These are phyloP conservation scores for Micromonas commoda DNA, from an alignment of 139 green algal genomes.

Conservation along the genomic window DNA sequence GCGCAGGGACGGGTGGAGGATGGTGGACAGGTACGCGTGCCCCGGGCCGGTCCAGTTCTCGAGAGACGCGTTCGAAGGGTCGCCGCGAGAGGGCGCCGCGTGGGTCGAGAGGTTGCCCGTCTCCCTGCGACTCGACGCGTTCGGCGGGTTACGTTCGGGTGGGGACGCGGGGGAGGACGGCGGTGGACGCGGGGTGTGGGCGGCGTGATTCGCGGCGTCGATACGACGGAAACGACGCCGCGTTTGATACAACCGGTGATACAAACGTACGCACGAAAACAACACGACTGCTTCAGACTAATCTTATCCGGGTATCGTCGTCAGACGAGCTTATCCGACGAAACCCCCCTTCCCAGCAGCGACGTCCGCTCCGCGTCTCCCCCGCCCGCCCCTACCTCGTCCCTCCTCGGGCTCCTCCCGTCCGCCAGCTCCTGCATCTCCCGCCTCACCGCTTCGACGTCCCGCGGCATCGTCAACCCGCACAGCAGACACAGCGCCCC, in stretches of 20 bases:
- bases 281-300: too few relatives aligned
- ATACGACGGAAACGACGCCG: not conserved
- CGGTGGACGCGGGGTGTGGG: not conserved
- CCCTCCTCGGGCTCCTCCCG: too few relatives aligned
- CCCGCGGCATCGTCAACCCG: not conserved
- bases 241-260: not conserved
- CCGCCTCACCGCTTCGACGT: too few relatives aligned
- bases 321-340: too few relatives aligned
- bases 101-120: not conserved
- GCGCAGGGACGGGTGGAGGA: conserved; percentile 40
- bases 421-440: too few relatives aligned
- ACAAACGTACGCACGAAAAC: not conserved
- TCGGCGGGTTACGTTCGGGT: too few relatives aligned
- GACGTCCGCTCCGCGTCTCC: too few relatives aligned
- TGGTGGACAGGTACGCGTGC: conserved; percentile 45
- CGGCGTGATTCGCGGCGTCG: not conserved
- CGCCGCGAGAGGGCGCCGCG: not conserved
- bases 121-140: not conserved
- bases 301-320: too few relatives aligned
- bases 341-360: too few relatives aligned
- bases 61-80: not conserved
- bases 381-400: too few relatives aligned
- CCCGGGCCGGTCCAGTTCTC: conserved; percentile 34
- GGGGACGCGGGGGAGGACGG: not conserved
- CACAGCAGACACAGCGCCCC: not conserved